Base-by-base conservation (phyloP, 805 yeast genomes). In the Candida ficus region DNA sequence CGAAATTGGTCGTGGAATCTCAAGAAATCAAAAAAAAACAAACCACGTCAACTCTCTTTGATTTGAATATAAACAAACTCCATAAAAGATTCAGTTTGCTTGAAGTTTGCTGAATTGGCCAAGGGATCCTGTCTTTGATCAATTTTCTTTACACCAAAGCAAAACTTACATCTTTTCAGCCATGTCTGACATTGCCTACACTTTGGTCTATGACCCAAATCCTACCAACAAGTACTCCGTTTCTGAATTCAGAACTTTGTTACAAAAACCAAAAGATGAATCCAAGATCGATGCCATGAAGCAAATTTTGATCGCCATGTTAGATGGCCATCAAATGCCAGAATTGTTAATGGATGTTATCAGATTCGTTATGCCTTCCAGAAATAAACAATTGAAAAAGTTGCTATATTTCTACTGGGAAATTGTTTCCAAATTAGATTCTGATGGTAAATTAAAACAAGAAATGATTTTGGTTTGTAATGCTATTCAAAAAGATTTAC, bases 401-500 rank as follows among this genome's bases (percentile, higher is more conserved):
- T 72, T 93, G 59, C 71, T 95, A 48, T 93, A 91, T 58, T 86
- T 88, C 56, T 93, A 93, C 70, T 93, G 98, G 98, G 99, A 93
- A 64, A 87, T 91, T 42, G 95, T 96, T 60, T 95, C 96, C 41
- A 95, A 95, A 66, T 70, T 83, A 50, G 95, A 88, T 53, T 70
- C 73, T 28, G 83, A 83, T 39, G 98, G 98, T 4, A 88, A 87
- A 62, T 76, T 95, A 73, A 87, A 87, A 67, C 98, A 91, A 63
- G 99, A 93, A 68, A 93, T 93, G 98, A 91, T 95, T 64, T 77
- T 93, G 49, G 98, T 91, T 37, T 93, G 98, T 70, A 95, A 95
- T 63, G 96, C 98, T 39, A 88, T 93, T 57, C 95, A 93, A 64
- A 90, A 89, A 63, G 99, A 93, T 62, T 75, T 93, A 54, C 97